These are phyloP conservation scores for Epichloe bromicola DNA, from an alignment of 2,329 filamentous ascomycete species.

Conservation along the genomic window DNA sequence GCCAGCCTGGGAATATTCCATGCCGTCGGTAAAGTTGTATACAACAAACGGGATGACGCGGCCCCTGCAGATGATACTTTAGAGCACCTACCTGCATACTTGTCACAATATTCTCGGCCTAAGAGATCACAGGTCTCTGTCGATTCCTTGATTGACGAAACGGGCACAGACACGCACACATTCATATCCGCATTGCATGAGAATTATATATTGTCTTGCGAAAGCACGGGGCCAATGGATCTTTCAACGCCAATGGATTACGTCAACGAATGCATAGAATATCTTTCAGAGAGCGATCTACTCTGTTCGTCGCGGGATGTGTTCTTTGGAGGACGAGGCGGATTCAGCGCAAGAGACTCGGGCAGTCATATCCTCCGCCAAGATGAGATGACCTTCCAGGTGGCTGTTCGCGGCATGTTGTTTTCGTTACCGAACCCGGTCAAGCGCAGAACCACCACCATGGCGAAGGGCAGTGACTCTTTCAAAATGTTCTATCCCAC, in stretches of 20 bases:
- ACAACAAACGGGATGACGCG: slow-evolving; percentile 72
- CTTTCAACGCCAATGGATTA: slow-evolving; percentile 56
- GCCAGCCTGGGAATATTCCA: slow-evolving; percentile 90
- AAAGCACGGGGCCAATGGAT: slow-evolving; percentile 36
- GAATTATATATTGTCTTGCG: slow-evolving; percentile 82
- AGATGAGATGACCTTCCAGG: slow-evolving; percentile 88
- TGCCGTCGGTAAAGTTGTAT: slow-evolving; percentile 87
- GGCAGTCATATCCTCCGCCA: slow-evolving; percentile 69
- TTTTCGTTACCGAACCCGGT: slow-evolving; percentile 81
- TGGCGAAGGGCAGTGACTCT: slow-evolving; percentile 41
- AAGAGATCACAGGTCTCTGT: slow-evolving; percentile 53
- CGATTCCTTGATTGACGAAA: slow-evolving; percentile 78
- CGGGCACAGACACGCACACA: slow-evolving; percentile 80
- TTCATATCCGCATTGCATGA: slow-evolving; percentile 87
- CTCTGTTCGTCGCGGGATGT: slow-evolving; percentile 61
- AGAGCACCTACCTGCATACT: slow-evolving; percentile 46
- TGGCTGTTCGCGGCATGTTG: slow-evolving; percentile 73
- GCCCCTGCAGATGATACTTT: slow-evolving; percentile 26
- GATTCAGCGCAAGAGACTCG: slow-evolving; percentile 38
- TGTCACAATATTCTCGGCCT: slow-evolving; percentile 43
- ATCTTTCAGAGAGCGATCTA: slow-evolving; percentile 77
- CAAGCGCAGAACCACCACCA: slow-evolving; percentile 44
- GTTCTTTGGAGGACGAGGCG: slow-evolving; percentile 50
- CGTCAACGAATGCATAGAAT: slow-evolving; percentile 73
- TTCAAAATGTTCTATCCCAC: slow-evolving; percentile 90